Evolutionary conservation across 2,329 filamentous ascomycete genomes (phyloP).

Genomic region (Calonectria pseudoturangicola): DNA sequence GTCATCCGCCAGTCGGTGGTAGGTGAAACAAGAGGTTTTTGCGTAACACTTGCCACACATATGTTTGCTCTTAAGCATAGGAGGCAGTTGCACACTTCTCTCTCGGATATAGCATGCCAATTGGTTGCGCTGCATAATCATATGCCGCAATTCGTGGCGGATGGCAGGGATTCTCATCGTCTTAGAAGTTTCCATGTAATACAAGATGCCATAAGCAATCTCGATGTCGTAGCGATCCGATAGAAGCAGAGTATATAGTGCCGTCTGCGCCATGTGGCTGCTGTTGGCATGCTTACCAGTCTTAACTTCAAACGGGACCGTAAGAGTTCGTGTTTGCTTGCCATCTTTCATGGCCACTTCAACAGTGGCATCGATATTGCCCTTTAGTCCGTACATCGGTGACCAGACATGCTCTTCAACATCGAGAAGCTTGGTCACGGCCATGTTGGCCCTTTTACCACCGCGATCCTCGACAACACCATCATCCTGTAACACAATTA

Average conservation of each 20-base stretch:
- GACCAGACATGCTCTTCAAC: conserved; percentile 99
- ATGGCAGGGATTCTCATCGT: conserved; percentile 90
- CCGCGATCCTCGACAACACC: conserved; percentile 88
- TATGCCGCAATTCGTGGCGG: conserved; percentile 91
- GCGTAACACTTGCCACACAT: conserved; percentile 93
- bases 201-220: conserved; percentile 91
- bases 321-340: conserved; percentile 79
- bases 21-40: conserved; percentile 92
- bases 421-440: conserved; percentile 94
- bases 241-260: conserved; percentile 92
- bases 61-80: conserved; percentile 88
- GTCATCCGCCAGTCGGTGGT: conserved; percentile 91
- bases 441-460: conserved; percentile 85
- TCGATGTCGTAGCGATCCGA: conserved; percentile 97
- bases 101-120: conserved; percentile 90
- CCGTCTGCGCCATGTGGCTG: conserved; percentile 93
- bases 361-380: conserved; percentile 97
- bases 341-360: conserved; percentile 88
- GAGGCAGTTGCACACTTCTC: conserved; percentile 85
- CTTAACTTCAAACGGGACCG: conserved; percentile 96
- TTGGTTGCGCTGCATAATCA: conserved; percentile 97
- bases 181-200: conserved; percentile 94
- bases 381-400: conserved; percentile 96
- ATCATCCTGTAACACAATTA: conserved; percentile 70
- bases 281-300: conserved; percentile 90